Evolutionary conservation across 208 protist genomes (phyloP), one percentile per base, ranked within the genome.

Genomic region (Trypanosoma cruzi): DNA sequence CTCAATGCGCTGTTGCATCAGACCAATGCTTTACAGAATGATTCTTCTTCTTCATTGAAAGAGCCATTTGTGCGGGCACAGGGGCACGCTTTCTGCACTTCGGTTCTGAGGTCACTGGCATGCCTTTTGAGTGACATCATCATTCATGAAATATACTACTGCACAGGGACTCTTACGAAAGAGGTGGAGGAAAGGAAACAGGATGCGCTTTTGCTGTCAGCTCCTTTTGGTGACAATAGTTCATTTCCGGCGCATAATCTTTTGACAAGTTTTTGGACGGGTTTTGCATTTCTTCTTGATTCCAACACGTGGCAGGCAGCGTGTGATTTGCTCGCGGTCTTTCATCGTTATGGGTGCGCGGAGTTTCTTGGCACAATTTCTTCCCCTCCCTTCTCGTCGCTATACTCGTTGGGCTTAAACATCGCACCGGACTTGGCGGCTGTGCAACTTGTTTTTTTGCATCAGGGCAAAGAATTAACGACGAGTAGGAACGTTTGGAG

Each of bases 61-160:
- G 4, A 4, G 52, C 48, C 54, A 42, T 61, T 52, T 64, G 26
- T 46, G 28, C 16, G n/a, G 24, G 13, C 20, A 29, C 22, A 69
- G 1, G 22, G 53, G 14, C 28, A 61, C 28, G 26, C 62, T 8
- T 49, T 61, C 7, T 71, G 56, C 55, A 48, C 36, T 8, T 62
- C 64, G 20, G 40, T 71, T 20, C 18, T 71, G 29, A 65, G 62
- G 13, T 69, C 71, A 4, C 22, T 77, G 16, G 64, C 32, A 1
- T 77, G 64, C 32, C 28, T 77, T 8, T 31, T 77, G 26, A 64
- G 71, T 48, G 71, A 77, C 37, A 67, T 71, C 10, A 60, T 67
- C 46, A 53, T 71, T 26, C 71, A 77, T 29, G 71, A 77, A 37
- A 71, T 26, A 8, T 61, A 70, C 40, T 77, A 66, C 55, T 56